Evolutionary conservation across 306 rosid species (phyloP), one percentile per base, ranked within the genome.

Genomic region (Casuarina equisetifolia): DNA sequence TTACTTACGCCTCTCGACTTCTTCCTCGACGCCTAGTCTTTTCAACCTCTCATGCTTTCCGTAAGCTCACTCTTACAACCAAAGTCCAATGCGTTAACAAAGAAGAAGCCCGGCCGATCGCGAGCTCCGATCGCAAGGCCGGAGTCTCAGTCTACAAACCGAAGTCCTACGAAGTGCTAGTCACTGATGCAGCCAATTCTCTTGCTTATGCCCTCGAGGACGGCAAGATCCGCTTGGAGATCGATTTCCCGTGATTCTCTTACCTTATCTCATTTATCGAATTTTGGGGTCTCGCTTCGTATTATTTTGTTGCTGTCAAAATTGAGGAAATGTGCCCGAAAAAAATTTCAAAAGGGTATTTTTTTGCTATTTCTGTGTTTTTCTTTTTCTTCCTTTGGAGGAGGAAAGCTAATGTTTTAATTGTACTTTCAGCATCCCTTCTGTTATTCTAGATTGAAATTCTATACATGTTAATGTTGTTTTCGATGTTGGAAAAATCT

Each of bases 141-240:
- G 98, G 98, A 0, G 93, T 95, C 0, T 3, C 98, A 0, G 72
- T 95, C 53, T 95, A 95, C 84, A 95, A 95, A 74, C 98, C 97
- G 8, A 92, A 92, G 72, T 92, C 97, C 19, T 95, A 95, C 61
- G 82, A 92, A 78, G 93, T 92, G 74, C 91, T 95, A 3, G 90
- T 87, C 63, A 68, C 89, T 2, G 97, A 94, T 72, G 97, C 98
- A 48, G 93, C 97, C 4, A 88, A 78, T 51, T 87, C 97, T 12
- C 98, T 94, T 6, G 86, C 93, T 48, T 84, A 5, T 67, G 98
- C 97, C 79, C 95, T 94, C 63, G 74, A 85, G 38, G 92, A 88
- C 19, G 93, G 97, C 78, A 85, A 82, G 75, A 77, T 79, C 66
- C 95, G 97, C 80, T 76, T 94, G 82, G 98, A 94, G 85, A 92